These are phyloP conservation scores for Coprinellus micaceus DNA, from an alignment of 768 basidiomycete species.

Conservation along the genomic window DNA sequence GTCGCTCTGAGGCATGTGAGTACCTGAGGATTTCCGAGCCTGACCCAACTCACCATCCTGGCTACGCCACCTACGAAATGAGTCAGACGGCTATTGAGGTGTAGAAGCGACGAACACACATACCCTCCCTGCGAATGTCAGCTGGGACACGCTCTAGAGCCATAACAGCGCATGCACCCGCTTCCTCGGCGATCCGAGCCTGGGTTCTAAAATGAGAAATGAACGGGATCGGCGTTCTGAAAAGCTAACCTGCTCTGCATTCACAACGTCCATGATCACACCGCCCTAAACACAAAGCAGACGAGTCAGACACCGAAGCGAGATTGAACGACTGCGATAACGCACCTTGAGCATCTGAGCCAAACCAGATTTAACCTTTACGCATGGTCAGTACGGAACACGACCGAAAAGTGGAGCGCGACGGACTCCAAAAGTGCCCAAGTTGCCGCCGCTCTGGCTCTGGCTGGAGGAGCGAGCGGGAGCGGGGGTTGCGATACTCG, in stretches of 20 bases:
- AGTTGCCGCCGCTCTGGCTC: conserved; percentile 55
- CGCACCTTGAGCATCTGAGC: conserved; percentile 94
- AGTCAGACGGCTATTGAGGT: neutral
- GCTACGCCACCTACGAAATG: conserved; percentile 71
- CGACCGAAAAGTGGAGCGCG: conserved; percentile 8
- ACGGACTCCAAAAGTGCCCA: conserved; percentile 71
- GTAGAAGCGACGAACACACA: neutral
- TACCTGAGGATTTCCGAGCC: conserved; percentile 1
- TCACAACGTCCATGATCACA: conserved; percentile 95
- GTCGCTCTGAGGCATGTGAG: conserved; percentile 63
- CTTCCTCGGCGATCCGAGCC: conserved; percentile 96
- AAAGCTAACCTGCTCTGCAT: conserved; percentile 50
- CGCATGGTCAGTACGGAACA: conserved; percentile 2
- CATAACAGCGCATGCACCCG: conserved; percentile 98
- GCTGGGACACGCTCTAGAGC: conserved; percentile 93
- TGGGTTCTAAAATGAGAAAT: conserved; percentile 29
- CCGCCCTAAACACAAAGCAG: conserved; percentile 50
- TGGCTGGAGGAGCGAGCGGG: conserved; percentile 51
- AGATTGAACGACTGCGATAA: conserved; percentile 5
- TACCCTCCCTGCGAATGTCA: conserved; percentile 81
- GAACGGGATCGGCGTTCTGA: conserved; percentile 9
- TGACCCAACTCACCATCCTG: conserved; percentile 68
- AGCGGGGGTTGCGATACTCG: conserved; percentile 39
- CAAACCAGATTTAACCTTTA: conserved; percentile 85
- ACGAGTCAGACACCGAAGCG: conserved; percentile 8